These are phyloP conservation scores for Hemileia vastatrix DNA, from an alignment of 1,284 basidiomycete species.

Conservation along the genomic window DNA sequence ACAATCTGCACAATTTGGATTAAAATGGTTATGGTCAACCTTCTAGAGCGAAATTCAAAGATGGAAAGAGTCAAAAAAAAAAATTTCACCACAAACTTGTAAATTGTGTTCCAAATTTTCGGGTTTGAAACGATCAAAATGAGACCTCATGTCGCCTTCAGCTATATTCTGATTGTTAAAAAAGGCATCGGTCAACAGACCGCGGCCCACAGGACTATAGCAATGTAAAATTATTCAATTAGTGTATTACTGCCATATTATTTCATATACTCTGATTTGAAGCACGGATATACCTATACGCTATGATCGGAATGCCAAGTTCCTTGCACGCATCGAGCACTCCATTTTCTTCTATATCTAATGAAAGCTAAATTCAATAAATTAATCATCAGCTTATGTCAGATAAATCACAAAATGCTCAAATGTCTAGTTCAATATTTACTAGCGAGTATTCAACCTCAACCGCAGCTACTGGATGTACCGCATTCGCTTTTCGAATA, in stretches of 20 bases:
- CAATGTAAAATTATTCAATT: neutral
- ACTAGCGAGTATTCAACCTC: constrained; percentile 32
- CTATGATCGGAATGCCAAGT: constrained; percentile 45
- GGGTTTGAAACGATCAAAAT: constrained; percentile 39
- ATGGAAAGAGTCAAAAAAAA: neutral
- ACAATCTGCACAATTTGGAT: constrained; percentile 6
- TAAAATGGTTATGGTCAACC: neutral
- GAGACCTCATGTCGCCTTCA: constrained; percentile 37
- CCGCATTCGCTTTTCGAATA: constrained; percentile 29
- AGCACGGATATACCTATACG: constrained; percentile 29
- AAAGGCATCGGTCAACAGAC: constrained; percentile 45
- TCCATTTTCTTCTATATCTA: constrained; percentile 46
- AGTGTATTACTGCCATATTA: no score
- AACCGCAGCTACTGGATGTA: constrained; percentile 33
- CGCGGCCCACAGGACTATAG: constrained; percentile 45
- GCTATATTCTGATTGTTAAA: constrained; percentile 35
- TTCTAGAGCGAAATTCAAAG: neutral
- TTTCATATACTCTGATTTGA: no score
- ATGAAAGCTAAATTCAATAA: neutral
- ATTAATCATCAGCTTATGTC: neutral
- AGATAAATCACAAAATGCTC: neutral
- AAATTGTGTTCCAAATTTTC: constrained; percentile 46
- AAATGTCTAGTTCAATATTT: neutral
- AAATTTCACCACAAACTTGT: constrained; percentile 34
- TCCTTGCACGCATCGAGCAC: constrained; percentile 45